Percentiles rank a stretch among this genome's conserved stretches.
These are phyloP conservation scores for Starmerella floris DNA, from an alignment of 805 yeast genomes.

Conservation along the genomic window DNA sequence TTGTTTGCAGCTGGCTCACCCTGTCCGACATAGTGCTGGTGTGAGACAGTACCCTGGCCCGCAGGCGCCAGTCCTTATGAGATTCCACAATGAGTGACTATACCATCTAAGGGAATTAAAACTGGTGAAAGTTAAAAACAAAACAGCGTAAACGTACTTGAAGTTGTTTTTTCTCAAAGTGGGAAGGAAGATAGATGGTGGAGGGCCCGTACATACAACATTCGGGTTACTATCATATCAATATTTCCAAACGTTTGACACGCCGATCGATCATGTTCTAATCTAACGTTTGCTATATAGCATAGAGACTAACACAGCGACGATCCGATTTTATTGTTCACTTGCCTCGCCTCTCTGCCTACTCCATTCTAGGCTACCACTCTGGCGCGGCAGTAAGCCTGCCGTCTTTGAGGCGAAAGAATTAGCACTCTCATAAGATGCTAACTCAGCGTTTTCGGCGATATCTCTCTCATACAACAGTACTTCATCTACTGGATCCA, in stretches of 20 bases:
- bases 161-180: not conserved
- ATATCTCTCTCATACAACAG: slow-evolving; percentile 18
- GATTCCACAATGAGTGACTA: no score
- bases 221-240: no score
- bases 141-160: not conserved
- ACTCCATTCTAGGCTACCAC: slow-evolving; percentile 71
- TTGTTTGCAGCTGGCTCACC: slow-evolving; percentile 75
- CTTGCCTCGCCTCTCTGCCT: slow-evolving; percentile 66
- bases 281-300: no score
- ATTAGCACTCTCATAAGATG: not conserved
- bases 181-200: no score
- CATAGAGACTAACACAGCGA: no score
- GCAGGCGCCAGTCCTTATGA: no score
- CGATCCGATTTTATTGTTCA: no score
- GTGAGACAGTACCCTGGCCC: not conserved
- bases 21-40: slow-evolving; percentile 37
- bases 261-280: no score
- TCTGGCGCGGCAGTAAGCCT: slow-evolving; percentile 43
- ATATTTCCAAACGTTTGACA: no score
- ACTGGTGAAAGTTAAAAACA: no score
- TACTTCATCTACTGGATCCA: slow-evolving; percentile 19
- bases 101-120: no score
- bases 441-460: slow-evolving; percentile 23
- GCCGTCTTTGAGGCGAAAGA: not conserved
- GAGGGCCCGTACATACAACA: no score